Evolutionary conservation across 768 basidiomycete genomes (phyloP).

Genomic region (Collybia nuda): DNA sequence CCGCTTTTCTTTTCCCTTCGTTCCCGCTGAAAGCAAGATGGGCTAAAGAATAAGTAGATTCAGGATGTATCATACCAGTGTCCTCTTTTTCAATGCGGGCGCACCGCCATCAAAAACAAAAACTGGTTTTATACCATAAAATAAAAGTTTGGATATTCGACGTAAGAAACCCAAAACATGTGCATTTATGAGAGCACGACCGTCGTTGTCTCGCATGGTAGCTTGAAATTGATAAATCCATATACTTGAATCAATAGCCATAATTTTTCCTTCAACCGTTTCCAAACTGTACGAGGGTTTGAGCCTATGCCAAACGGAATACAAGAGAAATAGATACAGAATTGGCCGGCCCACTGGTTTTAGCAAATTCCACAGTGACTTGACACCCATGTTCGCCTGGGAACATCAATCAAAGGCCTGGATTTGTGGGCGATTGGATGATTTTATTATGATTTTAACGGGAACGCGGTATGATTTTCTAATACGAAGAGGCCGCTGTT

Average conservation of each 20-base stretch:
- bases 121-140: constrained; percentile 97
- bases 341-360: constrained; percentile 94
- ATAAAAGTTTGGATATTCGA: constrained; percentile 90
- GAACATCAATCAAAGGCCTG: no score
- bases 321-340: constrained; percentile 51
- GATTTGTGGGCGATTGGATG: no score
- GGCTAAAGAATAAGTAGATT: background rate
- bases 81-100: constrained; percentile 83
- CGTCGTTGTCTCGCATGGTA: constrained; percentile 98
- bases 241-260: constrained; percentile 98
- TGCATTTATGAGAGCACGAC: constrained; percentile 85
- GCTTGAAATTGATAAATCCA: constrained; percentile 99
- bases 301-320: background rate
- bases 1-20: constrained; percentile 90
- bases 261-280: constrained; percentile 89
- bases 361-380: constrained; percentile 91
- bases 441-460: no score
- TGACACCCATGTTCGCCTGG: constrained; percentile 79
- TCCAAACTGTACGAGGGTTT: constrained; percentile 64
- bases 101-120: constrained; percentile 99
- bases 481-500: no score
- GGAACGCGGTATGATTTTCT: no score
- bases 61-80: constrained; percentile 55
- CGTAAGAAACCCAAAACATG: constrained; percentile 91
- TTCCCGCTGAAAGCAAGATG: constrained; percentile 55